Conservation (phyloP, 1,139 yeast species). For the Geotrichum reessii region DNA sequence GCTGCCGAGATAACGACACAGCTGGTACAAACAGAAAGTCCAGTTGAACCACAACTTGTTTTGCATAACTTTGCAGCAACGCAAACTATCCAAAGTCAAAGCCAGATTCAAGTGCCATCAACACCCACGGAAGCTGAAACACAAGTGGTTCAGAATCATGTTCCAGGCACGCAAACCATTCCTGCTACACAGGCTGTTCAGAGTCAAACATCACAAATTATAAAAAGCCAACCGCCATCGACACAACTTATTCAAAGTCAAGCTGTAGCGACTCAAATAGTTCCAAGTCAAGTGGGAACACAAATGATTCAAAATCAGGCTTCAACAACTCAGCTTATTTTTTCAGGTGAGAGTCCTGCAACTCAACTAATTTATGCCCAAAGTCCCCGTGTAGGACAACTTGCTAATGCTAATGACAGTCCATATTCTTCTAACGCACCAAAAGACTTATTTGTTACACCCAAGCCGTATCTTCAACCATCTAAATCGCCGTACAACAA, state of each 20-base stretch:
- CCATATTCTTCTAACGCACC: neutral
- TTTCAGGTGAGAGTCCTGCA: neutral
- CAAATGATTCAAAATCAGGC: neutral
- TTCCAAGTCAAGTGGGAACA: neutral
- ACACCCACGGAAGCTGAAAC: neutral
- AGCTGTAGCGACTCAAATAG: neutral
- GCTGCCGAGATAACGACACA: neutral
- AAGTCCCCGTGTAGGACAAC: neutral
- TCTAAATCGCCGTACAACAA: neutral
- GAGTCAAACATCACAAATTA: neutral
- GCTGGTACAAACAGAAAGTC: neutral
- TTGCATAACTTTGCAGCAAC: neutral
- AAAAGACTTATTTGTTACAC: constrained; percentile 4
- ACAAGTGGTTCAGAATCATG: neutral
- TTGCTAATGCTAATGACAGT: neutral
- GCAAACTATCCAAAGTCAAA: neutral
- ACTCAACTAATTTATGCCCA: neutral
- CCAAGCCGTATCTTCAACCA: neutral
- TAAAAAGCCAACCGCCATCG: neutral
- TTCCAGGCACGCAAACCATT: neutral
- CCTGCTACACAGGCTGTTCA: neutral
- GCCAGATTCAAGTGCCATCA: neutral
- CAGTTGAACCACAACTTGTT: neutral
- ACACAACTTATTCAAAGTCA: neutral
- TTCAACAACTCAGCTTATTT: neutral